Evolutionary conservation across 163 green algal species (phyloP).

Genomic region (Scenedesmus sp.): DNA sequence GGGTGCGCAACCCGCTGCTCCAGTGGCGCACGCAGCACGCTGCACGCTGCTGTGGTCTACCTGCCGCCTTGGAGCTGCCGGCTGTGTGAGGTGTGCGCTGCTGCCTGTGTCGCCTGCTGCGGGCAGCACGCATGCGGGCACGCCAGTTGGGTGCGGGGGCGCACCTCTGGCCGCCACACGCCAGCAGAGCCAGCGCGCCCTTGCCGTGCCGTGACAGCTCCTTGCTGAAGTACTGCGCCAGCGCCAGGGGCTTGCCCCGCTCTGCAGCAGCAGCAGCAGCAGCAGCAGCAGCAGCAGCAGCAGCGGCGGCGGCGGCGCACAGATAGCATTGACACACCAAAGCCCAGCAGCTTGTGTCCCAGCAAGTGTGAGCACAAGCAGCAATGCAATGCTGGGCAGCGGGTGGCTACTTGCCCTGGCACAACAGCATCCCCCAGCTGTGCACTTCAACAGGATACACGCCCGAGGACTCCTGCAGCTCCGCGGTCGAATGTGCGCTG

Average conservation of each 20-base stretch:
- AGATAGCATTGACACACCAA: too few species aligned
- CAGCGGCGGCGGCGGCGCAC: neutral
- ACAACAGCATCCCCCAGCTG: too few species aligned
- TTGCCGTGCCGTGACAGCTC: constrained; percentile 35
- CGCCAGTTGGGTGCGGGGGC: neutral
- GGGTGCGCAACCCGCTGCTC: too few species aligned
- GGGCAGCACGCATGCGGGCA: neutral
- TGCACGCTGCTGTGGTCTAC: too few species aligned
- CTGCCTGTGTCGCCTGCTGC: neutral
- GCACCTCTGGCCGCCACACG: constrained; percentile 20
- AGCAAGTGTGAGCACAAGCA: too few species aligned
- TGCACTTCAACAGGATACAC: too few species aligned
- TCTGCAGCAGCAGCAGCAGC: constrained; percentile 31
- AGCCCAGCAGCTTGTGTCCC: too few species aligned
- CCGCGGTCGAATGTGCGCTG: neutral
- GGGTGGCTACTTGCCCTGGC: too few species aligned
- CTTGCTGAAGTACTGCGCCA: constrained; percentile 6
- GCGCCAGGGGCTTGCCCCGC: neutral
- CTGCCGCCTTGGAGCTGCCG: too few species aligned
- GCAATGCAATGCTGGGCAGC: too few species aligned
- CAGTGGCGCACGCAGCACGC: too few species aligned
- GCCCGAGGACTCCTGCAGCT: neutral
- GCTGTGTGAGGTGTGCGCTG: too few species aligned
- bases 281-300: neutral
- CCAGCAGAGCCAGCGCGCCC: constrained; percentile 34